phyloP scores from a whole-genome alignment of 257 asterid genomes.

The Salvia rosmarinus region DNA sequence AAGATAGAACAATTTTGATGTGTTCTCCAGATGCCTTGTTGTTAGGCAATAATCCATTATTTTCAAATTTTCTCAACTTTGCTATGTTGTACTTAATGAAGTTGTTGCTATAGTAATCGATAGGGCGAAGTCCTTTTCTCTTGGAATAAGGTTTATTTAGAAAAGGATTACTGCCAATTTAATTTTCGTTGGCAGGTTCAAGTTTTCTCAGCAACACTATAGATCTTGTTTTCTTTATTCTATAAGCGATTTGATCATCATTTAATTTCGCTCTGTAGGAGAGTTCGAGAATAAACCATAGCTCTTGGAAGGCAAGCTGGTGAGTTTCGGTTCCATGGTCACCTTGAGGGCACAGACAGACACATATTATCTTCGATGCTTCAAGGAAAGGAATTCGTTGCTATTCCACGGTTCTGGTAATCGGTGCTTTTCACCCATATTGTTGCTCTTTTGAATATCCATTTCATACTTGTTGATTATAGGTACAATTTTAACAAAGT shows the following conservation, averaged over 20 bases:
- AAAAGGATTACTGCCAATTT: neutral
- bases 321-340: constrained; percentile 82
- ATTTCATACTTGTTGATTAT: constrained; percentile 24
- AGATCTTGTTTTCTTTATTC: constrained; percentile 18
- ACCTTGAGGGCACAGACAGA: constrained; percentile 90
- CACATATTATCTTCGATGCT: constrained; percentile 89
- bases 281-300: constrained; percentile 93
- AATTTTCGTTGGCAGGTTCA: constrained; percentile 7
- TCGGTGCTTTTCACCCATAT: constrained; percentile 12
- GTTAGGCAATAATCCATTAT: constrained; percentile 8
- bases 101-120: neutral
- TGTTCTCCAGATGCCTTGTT: constrained; percentile 12
- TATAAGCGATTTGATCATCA: constrained; percentile 26
- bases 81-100: constrained; percentile 7
- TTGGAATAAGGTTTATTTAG: neutral
- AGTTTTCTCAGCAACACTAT: neutral
- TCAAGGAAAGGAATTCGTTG: constrained; percentile 93
- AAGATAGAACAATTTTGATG: constrained; percentile 15
- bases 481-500: constrained; percentile 98
- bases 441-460: constrained; percentile 14
- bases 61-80: constrained; percentile 15
- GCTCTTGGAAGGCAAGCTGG: constrained; percentile 95
- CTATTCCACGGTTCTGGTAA: constrained; percentile 99
- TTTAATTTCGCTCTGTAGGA: constrained; percentile 57
- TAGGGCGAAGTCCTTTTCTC: neutral